Evolutionary conservation across 352 stramenopile species (phyloP), one percentile per base, ranked within the genome.

Genomic region (Thalassiosira exigua): DNA sequence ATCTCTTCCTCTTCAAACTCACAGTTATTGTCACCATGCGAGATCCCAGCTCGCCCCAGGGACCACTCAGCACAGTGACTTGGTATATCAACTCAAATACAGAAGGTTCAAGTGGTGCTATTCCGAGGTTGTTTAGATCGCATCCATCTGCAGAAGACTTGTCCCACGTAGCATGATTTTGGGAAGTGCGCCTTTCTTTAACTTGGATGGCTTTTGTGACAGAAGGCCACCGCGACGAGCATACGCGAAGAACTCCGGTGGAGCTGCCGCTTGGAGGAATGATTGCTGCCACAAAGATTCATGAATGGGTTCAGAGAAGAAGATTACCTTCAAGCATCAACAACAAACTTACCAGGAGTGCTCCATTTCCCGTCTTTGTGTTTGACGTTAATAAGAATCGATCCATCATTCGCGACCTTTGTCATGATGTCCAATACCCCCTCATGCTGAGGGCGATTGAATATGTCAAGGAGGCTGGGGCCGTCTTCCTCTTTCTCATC

Each of bases 31-130:
- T 75, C 26, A 91, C 52, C 17, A 86, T 72, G 22, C 85, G 65
- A 41, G 85, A 89, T n/a, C n/a, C n/a, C 53, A 91, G 78, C 51
- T 91, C 87, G 24, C 87, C 87, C 85, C 85, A 93, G 53, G 84
- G 62, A 7, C 85, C 87, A 56, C 76, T 75, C 42, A 90, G 57
- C 27, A 82, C 64, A 3, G 77, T 81, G 4, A 91, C 75, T 53
- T 77, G 71, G 48, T 93, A 93, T 19, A 72, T 88, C 1, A 93
- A 46, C 41, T 93, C 87, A 78, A 81, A 91, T 2, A 86, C 30
- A 22, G 62, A 22, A 19, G 81, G 67, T 17, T 70, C 61, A 44
- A 84, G 57, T 44, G 59, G 54, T 17, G 62, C 67, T 22, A 56
- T 42, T 44, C 54, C 53, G 64, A 67, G 48, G 2, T 54, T 66